Conservation (phyloP, 140 eudicot genomes). For the Flaveria floridana region DNA sequence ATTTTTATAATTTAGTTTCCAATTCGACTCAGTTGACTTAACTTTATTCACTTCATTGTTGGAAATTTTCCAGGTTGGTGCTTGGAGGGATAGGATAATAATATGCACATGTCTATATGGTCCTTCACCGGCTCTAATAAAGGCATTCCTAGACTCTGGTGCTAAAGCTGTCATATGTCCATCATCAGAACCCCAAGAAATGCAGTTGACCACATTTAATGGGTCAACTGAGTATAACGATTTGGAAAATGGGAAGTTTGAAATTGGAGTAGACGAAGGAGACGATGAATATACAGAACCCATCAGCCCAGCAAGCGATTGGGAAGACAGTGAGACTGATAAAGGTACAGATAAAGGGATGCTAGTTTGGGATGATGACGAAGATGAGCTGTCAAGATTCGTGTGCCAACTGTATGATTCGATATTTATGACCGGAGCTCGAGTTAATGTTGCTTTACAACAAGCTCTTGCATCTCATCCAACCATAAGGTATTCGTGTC, state of each 20-base stretch:
- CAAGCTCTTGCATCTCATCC: conserved; percentile 68
- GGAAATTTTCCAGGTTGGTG: conserved; percentile 60
- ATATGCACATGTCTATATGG: conserved; percentile 84
- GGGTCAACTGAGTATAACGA: conserved; percentile 66
- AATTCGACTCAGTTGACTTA: conserved; percentile 1
- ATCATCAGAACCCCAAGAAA: conserved; percentile 78
- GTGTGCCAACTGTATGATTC: conserved; percentile 63
- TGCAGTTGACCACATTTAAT: conserved; percentile 69
- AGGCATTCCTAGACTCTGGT: conserved; percentile 87
- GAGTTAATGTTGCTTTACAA: conserved; percentile 69
- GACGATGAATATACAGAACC: conserved; percentile 73
- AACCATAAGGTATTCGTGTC: conserved; percentile 74
- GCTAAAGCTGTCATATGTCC: conserved; percentile 95
- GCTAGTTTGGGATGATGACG: conserved; percentile 78
- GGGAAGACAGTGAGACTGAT: conserved; percentile 95
- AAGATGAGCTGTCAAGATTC: conserved; percentile 76
- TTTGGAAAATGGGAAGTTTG: conserved; percentile 75
- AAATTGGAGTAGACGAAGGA: conserved; percentile 79
- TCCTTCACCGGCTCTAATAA: conserved; percentile 64
- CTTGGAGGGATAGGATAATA: conserved; percentile 96
- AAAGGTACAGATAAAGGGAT: conserved; percentile 47
- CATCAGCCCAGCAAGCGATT: conserved; percentile 70
- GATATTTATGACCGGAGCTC: conserved; percentile 62
- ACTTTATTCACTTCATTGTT: not conserved
- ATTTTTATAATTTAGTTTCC: not conserved